Evolutionary conservation across 768 basidiomycete genomes (phyloP).

Genomic region (Agaricus subrufescens): DNA sequence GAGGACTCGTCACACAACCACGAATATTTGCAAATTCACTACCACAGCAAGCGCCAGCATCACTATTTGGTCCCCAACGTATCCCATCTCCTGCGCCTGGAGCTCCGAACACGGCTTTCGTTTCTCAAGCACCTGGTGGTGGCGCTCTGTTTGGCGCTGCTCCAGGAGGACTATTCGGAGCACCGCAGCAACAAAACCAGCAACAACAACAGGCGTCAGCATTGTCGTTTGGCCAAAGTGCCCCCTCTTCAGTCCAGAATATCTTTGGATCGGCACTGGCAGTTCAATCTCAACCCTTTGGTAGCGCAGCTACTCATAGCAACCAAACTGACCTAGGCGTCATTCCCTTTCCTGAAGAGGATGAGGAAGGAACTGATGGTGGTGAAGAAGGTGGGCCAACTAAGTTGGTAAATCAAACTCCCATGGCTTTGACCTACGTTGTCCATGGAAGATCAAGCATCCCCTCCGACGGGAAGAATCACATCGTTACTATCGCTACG

Average conservation of each 20-base stretch:
- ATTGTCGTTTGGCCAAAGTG: too few species aligned
- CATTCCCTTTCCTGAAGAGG: not conserved
- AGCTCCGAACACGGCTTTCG: too few species aligned
- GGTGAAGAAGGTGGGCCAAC: constrained; percentile 16
- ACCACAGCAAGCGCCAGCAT: constrained; percentile 13
- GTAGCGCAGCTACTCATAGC: not conserved
- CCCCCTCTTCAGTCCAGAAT: too few species aligned
- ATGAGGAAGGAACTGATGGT: not conserved
- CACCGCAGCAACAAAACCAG: too few species aligned
- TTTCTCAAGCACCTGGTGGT: too few species aligned
- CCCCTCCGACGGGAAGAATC: constrained; percentile 49
- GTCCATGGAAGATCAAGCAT: constrained; percentile 47
- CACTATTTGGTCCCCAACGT: not conserved
- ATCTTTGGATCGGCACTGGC: too few species aligned
- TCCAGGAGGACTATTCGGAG: too few species aligned
- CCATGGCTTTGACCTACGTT: constrained; percentile 46
- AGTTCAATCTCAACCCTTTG: not conserved
- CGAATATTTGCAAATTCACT: constrained; percentile 3
- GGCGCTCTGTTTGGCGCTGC: too few species aligned
- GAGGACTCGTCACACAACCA: constrained; percentile 1
- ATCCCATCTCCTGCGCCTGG: too few species aligned
- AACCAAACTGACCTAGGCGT: not conserved
- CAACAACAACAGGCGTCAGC: too few species aligned
- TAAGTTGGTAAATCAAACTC: constrained; percentile 46
- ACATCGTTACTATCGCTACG: constrained; percentile 49